Base-by-base conservation (phyloP, 2,329 filamentous ascomycete species). In the Aureobasidium namibiae region DNA sequence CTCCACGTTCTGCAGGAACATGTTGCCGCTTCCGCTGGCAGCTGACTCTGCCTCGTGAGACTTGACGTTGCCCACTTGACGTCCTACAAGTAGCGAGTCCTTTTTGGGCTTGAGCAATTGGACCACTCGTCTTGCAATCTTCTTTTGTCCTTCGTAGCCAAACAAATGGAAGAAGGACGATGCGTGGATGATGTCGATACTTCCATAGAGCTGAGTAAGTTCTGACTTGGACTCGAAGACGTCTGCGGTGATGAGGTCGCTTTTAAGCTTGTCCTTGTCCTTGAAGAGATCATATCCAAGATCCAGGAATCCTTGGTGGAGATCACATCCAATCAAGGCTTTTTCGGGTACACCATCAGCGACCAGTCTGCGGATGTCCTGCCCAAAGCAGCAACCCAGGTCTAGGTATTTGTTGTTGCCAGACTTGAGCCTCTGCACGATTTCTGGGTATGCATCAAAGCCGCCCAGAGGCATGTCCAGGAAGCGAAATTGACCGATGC, bases 101-200 rank as follows among this genome's bases (percentile, higher is more conserved):
- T 68, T 61, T 39, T 66, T 63, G 53, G 66, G 65, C 57, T 68
- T 73, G 56, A 75, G 49, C 16, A 77, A 59, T 26, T 64, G 57
- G 13, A 72, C 63, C 0, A 72, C 62, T 5, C 65, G 63, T 56
- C 70, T 70, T 13, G 68, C 68, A n/a, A 70, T 68, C 46, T 68
- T 64, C 11, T 74, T 61, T 61, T 78, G 75, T 9, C 67, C 66
- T 1, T 74, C 70, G 64, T 67, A 74, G 33, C 69, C 67, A 62
- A 76, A 78, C 8, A 78, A 66, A 54, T 78, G 76, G 44, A 79
- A 72, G 65, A 78, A 75, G 0, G 72, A 72, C 0, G 69, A 69
- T 2, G 75, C 67, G 34, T 75, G 68, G 7, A 78, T 62, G 13
- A 79, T 70, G 59, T 77, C 73, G 1, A 76, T 65, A n/a, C 70